phyloP scores from a whole-genome alignment of 108 stramenopile species.

The Fistulifera pelliculosa region DNA sequence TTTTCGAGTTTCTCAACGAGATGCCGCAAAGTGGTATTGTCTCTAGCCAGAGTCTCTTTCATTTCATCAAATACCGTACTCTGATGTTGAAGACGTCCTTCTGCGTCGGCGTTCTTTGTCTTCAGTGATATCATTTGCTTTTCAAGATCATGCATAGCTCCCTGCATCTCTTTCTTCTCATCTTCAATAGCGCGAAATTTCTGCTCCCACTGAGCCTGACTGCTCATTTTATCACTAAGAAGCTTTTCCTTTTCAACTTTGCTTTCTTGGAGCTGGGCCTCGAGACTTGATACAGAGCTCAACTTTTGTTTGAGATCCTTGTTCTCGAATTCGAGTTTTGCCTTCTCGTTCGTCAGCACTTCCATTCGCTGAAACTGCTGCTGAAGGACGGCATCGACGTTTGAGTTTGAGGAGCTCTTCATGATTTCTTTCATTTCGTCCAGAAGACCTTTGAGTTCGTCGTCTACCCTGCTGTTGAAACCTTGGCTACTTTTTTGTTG shows the following conservation, averaged over 20 bases:
- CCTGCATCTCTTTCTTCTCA: constrained; percentile 14
- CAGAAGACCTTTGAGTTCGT: neutral
- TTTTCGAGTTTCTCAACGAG: neutral
- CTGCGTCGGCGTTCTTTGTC: neutral
- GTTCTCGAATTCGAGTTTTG: constrained; percentile 1
- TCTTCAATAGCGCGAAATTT: constrained; percentile 6
- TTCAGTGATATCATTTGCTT: neutral
- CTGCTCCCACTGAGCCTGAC: constrained; percentile 6
- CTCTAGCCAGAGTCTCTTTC: neutral
- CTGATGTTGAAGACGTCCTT: neutral
- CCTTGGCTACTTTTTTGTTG: constrained; percentile 3
- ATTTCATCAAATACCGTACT: neutral
- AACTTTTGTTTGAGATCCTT: neutral
- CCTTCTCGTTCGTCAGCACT: constrained; percentile 7
- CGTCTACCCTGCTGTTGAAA: neutral
- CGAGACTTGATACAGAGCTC: neutral
- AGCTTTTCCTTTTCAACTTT: neutral
- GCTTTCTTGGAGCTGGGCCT: constrained; percentile 8
- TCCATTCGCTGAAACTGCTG: neutral
- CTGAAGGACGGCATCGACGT: constrained; percentile 2
- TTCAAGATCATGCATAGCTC: neutral
- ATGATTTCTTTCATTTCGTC: constrained; percentile 6
- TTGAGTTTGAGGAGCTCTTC: neutral
- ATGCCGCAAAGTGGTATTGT: neutral
- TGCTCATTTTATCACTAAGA: neutral